Evolutionary conservation across 768 basidiomycete genomes (phyloP).

Genomic region (Bullera alba): DNA sequence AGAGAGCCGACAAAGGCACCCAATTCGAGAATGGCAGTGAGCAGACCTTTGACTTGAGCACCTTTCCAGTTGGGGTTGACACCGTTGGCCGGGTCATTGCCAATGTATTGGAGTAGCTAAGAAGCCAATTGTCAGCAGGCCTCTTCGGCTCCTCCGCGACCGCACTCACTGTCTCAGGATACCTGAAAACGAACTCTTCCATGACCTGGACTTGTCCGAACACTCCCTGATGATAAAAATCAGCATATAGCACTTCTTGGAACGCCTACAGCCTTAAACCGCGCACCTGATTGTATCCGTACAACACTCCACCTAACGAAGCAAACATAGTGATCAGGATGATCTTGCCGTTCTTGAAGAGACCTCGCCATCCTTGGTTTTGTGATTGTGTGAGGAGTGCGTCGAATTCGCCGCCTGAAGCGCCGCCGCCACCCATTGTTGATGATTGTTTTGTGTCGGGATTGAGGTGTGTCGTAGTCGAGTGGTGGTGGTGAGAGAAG

Average conservation of each 20-base stretch:
- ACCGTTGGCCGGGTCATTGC: slow-evolving; percentile 1
- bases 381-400: slow-evolving; percentile 47
- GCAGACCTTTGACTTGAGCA: slow-evolving; percentile 56
- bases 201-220: slow-evolving; percentile 68
- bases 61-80: background rate
- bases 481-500: no score
- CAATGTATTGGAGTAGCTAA: slow-evolving; percentile 49
- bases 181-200: slow-evolving; percentile 29
- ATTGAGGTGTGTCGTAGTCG: no score
- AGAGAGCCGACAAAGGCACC: slow-evolving; percentile 69
- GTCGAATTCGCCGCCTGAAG: slow-evolving; percentile 33
- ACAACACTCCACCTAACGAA: slow-evolving; percentile 68
- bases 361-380: slow-evolving; percentile 60
- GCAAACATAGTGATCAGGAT: slow-evolving; percentile 69
- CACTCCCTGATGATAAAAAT: no score
- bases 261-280: slow-evolving; percentile 63
- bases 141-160: background rate
- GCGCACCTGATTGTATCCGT: slow-evolving; percentile 58
- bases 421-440: slow-evolving; percentile 34
- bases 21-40: slow-evolving; percentile 59
- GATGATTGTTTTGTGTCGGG: slow-evolving; percentile 38
- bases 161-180: slow-evolving; percentile 20
- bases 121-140: slow-evolving; percentile 19
- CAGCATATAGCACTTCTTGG: slow-evolving; percentile 21
- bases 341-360: slow-evolving; percentile 53